Percentiles rank a stretch among this genome's conserved stretches.
phyloP scores from a whole-genome alignment of 768 basidiomycete genomes.

The Termitomyces bulborhizus region DNA sequence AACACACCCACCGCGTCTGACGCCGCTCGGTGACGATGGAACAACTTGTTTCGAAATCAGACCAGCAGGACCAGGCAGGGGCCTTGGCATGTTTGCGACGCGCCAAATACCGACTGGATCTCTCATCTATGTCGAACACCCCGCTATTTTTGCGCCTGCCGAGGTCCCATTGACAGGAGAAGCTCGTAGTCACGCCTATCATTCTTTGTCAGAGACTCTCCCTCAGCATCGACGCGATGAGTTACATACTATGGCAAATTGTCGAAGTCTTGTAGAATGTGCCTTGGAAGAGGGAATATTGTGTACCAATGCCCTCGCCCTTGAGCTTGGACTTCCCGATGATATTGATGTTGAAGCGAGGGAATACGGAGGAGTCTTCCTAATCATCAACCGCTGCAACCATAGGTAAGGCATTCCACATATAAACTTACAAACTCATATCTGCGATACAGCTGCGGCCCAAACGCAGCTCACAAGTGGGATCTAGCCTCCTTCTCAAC shows the following conservation, averaged over 20 bases:
- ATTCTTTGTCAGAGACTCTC: constrained; percentile 16
- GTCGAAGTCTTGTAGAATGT: constrained; percentile 23
- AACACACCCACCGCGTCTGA: not conserved
- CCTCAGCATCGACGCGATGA: constrained; percentile 13
- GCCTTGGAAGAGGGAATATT: constrained; percentile 34
- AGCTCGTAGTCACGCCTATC: constrained; percentile 16
- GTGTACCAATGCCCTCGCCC: constrained; percentile 33
- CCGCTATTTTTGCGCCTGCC: constrained; percentile 19
- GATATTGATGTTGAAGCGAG: constrained; percentile 13
- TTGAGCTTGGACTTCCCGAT: constrained; percentile 26
- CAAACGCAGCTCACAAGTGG: constrained; percentile 39
- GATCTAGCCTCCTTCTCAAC: constrained; percentile 29
- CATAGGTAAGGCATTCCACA: constrained; percentile 28
- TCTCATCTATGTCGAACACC: constrained; percentile 21
- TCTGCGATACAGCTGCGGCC: constrained; percentile 29
- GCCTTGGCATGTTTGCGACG: constrained; percentile 24
- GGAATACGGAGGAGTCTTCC: constrained; percentile 38
- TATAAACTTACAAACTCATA: not conserved
- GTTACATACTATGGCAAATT: constrained; percentile 20
- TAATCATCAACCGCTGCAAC: constrained; percentile 35
- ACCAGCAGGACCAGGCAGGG: constrained; percentile 17
- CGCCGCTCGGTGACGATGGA: constrained; percentile 7
- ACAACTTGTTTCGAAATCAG: constrained; percentile 15
- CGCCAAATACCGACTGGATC: constrained; percentile 16
- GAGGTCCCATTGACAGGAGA: constrained; percentile 7